phyloP scores from a whole-genome alignment of 2,329 filamentous ascomycete genomes.

The Penicillium sp. region DNA sequence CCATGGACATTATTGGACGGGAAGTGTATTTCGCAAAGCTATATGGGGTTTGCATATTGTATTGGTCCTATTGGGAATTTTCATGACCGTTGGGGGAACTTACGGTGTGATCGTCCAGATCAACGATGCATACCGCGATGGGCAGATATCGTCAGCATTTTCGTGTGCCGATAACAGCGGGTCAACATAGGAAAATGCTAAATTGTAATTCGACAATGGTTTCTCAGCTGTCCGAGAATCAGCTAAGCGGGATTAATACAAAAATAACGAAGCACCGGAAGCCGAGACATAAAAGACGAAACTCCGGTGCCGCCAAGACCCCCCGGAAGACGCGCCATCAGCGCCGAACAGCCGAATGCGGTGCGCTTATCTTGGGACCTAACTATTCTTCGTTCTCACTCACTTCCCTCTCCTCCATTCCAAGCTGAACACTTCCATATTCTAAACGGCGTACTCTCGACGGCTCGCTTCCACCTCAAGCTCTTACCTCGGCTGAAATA shows the following conservation, averaged over 20 bases:
- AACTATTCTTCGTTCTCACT: neutral
- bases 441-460: neutral
- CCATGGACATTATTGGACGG: conserved; percentile 43
- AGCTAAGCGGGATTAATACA: neutral
- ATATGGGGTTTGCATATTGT: conserved; percentile 44
- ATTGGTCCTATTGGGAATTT: conserved; percentile 47
- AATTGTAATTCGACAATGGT: neutral
- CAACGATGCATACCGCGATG: conserved; percentile 18
- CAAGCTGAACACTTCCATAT: neutral
- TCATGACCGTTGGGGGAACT: conserved; percentile 50
- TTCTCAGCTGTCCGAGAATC: neutral
- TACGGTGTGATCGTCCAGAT: conserved; percentile 21
- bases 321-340: neutral
- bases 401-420: neutral
- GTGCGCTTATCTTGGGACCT: neutral
- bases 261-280: neutral
- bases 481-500: neutral
- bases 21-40: conserved; percentile 33
- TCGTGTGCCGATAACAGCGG: conserved; percentile 20
- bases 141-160: conserved; percentile 18
- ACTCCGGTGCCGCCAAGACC: conserved; percentile 5
- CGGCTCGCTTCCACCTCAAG: neutral
- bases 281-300: neutral
- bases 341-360: conserved; percentile 5
- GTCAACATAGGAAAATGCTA: conserved; percentile 1